These are phyloP conservation scores for Pseudoscleropodium purum DNA, from an alignment of 225 moss, liverwort and hornwort species.

Conservation along the genomic window DNA sequence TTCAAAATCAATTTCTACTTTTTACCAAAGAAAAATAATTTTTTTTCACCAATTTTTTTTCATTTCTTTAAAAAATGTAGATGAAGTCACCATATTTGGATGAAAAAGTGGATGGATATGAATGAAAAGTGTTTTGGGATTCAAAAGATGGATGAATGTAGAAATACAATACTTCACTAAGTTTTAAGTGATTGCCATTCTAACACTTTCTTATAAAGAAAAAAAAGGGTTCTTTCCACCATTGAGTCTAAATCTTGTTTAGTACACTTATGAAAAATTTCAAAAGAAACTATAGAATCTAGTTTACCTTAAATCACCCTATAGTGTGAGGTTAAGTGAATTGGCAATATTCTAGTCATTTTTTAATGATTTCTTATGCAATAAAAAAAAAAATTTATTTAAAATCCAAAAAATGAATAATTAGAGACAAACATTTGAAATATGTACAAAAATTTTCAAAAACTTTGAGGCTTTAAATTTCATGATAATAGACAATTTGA, in stretches of 20 bases:
- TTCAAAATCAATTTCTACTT: too few relatives aligned
- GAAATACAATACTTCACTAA: too few relatives aligned
- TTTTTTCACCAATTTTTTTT: too few relatives aligned
- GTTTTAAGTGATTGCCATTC: too few relatives aligned
- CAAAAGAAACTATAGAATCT: not conserved
- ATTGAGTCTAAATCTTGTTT: not conserved
- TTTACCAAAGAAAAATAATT: too few relatives aligned
- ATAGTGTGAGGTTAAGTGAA: not conserved
- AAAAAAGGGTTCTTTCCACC: not conserved
- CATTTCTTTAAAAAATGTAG: too few relatives aligned
- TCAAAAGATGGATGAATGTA: too few relatives aligned
- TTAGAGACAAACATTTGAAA: not conserved
- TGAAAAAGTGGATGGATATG: too few relatives aligned
- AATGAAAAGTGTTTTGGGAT: too few relatives aligned
- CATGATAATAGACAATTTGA: not conserved
- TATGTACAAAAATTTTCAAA: not conserved
- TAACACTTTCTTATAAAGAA: too few relatives aligned
- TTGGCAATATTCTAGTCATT: not conserved
- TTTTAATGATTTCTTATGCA: not conserved
- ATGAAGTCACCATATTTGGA: too few relatives aligned
- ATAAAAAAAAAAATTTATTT: not conserved
- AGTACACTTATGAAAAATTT: not conserved
- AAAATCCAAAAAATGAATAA: not conserved
- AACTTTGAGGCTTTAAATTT: not conserved
- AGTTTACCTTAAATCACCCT: not conserved